phyloP scores from a whole-genome alignment of 2,329 filamentous ascomycete genomes.

The Dendryphion nanum region DNA sequence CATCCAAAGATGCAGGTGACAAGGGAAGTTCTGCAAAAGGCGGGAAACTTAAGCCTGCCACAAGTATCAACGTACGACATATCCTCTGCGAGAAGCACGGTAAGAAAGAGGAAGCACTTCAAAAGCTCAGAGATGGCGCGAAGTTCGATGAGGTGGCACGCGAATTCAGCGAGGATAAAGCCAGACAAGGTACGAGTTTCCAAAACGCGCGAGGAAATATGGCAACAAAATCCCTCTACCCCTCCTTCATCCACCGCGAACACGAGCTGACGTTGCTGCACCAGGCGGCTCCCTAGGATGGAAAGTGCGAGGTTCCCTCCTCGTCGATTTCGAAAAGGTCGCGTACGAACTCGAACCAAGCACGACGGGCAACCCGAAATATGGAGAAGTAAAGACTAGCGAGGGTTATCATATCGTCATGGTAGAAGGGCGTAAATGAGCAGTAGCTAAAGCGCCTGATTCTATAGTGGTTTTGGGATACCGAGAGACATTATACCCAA shows the following conservation, averaged over 20 bases:
- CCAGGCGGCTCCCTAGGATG: conserved; percentile 69
- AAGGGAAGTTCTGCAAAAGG: conserved; percentile 35
- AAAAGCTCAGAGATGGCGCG: conserved; percentile 63
- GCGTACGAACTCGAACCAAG: conserved; percentile 69
- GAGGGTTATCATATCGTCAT: conserved; percentile 82
- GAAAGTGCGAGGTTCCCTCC: conserved; percentile 67
- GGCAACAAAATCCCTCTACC: too few relatives aligned
- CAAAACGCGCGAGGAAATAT: neutral
- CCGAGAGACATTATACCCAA: too few relatives aligned
- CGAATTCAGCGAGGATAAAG: conserved; percentile 75
- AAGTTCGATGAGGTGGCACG: conserved; percentile 75
- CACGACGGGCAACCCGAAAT: conserved; percentile 62
- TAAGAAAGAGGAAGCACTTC: conserved; percentile 75
- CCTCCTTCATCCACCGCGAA: neutral
- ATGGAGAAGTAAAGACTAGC: conserved; percentile 69
- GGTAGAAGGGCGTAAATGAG: conserved; percentile 65
- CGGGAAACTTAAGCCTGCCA: conserved; percentile 58
- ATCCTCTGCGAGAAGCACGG: conserved; percentile 74
- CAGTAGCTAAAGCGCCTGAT: too few relatives aligned
- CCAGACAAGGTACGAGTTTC: conserved; percentile 52
- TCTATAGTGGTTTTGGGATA: too few relatives aligned
- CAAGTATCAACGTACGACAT: conserved; percentile 69
- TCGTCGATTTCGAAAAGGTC: conserved; percentile 69
- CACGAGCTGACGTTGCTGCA: neutral
- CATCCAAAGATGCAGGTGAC: conserved; percentile 23